These are phyloP conservation scores for Diaporthe sp. DNA, from an alignment of 2,329 filamentous ascomycete genomes.

Conservation along the genomic window DNA sequence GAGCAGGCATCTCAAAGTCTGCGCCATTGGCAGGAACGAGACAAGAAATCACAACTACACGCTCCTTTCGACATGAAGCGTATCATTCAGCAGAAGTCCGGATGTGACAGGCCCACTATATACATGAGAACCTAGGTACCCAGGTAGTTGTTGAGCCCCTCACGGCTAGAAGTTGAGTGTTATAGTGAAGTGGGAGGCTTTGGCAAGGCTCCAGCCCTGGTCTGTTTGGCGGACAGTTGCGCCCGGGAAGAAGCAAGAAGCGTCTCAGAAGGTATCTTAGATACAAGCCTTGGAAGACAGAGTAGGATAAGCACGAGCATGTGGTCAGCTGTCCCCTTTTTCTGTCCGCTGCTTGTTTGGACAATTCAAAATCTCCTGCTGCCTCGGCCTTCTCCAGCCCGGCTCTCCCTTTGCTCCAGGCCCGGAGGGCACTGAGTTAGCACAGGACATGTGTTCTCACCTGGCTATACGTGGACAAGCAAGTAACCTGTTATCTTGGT, in stretches of 20 bases:
- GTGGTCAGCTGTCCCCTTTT: not conserved
- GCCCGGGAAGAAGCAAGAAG: not conserved
- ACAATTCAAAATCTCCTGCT: not conserved
- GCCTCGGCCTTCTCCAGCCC: conserved; percentile 5
- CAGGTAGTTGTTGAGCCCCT: not conserved
- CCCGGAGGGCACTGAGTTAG: not conserved
- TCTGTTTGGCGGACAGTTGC: not conserved
- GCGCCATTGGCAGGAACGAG: not conserved
- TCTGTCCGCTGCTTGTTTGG: not conserved
- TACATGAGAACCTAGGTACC: too few relatives aligned
- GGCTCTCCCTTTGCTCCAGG: not conserved
- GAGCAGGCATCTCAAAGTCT: not conserved
- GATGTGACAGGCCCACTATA: too few relatives aligned
- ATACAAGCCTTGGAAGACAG: not conserved
- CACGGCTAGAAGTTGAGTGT: not conserved
- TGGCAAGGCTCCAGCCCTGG: conserved; percentile 1
- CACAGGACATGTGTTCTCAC: not conserved
- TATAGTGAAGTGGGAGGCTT: not conserved
- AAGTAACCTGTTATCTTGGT: not conserved
- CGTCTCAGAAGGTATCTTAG: not conserved
- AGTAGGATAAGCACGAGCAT: not conserved
- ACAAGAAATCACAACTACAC: not conserved
- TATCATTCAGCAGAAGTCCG: too few relatives aligned
- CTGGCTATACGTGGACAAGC: fast-evolving
- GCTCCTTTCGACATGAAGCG: not conserved